Evolutionary conservation across 768 basidiomycete species (phyloP), one percentile per base, ranked within the genome.

Genomic region (Lactifluus subvellereus): DNA sequence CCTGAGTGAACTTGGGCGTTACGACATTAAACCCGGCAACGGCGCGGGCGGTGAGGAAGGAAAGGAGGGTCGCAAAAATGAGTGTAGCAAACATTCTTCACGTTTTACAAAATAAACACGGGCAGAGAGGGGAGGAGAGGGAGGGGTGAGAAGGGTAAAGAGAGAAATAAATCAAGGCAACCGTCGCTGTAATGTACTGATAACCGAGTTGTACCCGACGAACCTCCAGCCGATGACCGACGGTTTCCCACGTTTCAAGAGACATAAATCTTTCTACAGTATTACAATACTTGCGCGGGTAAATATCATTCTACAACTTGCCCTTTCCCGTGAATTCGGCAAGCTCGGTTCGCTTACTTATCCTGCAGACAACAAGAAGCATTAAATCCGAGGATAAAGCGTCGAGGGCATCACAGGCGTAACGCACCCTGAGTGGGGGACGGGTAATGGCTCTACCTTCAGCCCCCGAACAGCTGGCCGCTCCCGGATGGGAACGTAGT

Each of bases 341-440:
- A 32, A 88, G 75, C 74, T 77, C 81, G 49, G 84, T 86, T 69
- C 86, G 79, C 76, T 88, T 88, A 64, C 81, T 81, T 57, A 87
- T 86, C 59, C 86, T 87, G 70, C 9, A 51, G 56, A 9, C 30
- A 48, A 62, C 2, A 22, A 51, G 32, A 47, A 55, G 45, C 47
- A 13, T 59, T 57, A 40, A 51, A 27, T 47, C 57, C 57, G 57
- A 48, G 22, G 35, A 57, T 57, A 58, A 49, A 11, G 3, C 33
- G 16, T 9, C 5, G 4, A 20, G 42, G 33, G 18, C 5, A 55
- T 20, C 47, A 20, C 13, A 47, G 50, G 20, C 16, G 16, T 35
- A 77, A 47, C 88, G 77, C 74, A 91, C 89, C 89, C 89, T 54
- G 89, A 90, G 73, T 91, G 90, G 59, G 77, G 73, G 47, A 91